These are phyloP conservation scores for Penicillium dipodomyicola DNA, from an alignment of 495 filamentous ascomycete species.

Conservation along the genomic window DNA sequence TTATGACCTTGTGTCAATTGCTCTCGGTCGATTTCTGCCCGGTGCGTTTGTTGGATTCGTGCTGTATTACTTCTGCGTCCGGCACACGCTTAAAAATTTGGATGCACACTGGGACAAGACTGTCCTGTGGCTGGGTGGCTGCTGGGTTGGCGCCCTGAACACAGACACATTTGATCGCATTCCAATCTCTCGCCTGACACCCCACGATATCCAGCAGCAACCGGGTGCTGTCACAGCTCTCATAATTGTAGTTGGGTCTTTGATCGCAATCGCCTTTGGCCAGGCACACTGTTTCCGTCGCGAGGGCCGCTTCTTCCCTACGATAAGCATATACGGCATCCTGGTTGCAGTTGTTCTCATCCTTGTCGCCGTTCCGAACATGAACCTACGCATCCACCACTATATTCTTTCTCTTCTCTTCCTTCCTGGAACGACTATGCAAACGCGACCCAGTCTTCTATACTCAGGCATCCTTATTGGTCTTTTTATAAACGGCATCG, in stretches of 20 bases:
- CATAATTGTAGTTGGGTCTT: slow-evolving; percentile 55
- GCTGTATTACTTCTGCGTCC: slow-evolving; percentile 61
- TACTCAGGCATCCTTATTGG: slow-evolving; percentile 64
- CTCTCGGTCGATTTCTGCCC: slow-evolving; percentile 69
- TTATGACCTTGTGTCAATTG: slow-evolving; percentile 58
- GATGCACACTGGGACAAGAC: slow-evolving; percentile 71
- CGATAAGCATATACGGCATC: slow-evolving; percentile 64
- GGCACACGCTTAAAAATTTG: slow-evolving; percentile 51
- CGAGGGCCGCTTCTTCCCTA: slow-evolving; percentile 60
- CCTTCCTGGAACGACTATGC: slow-evolving; percentile 55
- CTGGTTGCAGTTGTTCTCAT: slow-evolving; percentile 42
- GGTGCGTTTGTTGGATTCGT: slow-evolving; percentile 68
- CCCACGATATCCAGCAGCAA: slow-evolving; percentile 70
- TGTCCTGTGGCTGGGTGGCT: slow-evolving; percentile 68
- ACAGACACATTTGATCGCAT: slow-evolving; percentile 76
- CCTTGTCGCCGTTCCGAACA: slow-evolving; percentile 52
- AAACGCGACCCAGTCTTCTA: slow-evolving; percentile 55
- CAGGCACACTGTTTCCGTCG: slow-evolving; percentile 68
- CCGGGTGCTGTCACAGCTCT: slow-evolving; percentile 70
- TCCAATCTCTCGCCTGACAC: slow-evolving; percentile 71
- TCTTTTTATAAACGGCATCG: slow-evolving; percentile 64
- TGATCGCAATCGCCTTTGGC: slow-evolving; percentile 51
- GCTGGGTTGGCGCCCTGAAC: slow-evolving; percentile 74
- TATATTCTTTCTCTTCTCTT: slow-evolving; percentile 62
- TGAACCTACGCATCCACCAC: slow-evolving; percentile 64